phyloP scores from a whole-genome alignment of 2,329 filamentous ascomycete species.

The Penicillium oxalicum region DNA sequence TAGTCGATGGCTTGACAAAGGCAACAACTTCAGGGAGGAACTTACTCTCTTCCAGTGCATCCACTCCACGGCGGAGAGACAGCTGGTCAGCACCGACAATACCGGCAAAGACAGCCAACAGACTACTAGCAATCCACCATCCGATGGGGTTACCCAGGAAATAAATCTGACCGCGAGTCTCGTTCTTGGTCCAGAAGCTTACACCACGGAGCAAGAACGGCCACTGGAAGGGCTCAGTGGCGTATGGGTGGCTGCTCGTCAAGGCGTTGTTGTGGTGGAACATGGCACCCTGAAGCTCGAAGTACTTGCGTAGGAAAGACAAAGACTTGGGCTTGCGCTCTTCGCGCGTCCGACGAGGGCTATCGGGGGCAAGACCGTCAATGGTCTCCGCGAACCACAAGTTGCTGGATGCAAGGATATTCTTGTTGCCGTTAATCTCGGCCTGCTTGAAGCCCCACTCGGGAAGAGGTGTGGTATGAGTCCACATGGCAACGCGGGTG shows the following conservation, averaged over 20 bases:
- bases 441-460: constrained; percentile 97
- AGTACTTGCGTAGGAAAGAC: constrained; percentile 88
- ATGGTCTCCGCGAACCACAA: constrained; percentile 93
- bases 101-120: constrained; percentile 87
- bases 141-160: constrained; percentile 95
- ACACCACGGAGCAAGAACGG: constrained; percentile 95
- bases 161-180: constrained; percentile 94
- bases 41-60: constrained; percentile 89
- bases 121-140: constrained; percentile 92
- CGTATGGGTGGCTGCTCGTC: constrained; percentile 93
- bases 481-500: constrained; percentile 99
- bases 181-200: constrained; percentile 98
- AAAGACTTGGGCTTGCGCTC: constrained; percentile 73
- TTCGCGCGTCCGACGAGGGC: constrained; percentile 67
- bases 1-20: not conserved
- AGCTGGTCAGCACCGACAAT: constrained; percentile 90
- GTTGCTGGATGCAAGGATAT: constrained; percentile 80
- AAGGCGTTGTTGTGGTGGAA: constrained; percentile 99
- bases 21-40: constrained; percentile 24
- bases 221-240: constrained; percentile 93
- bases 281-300: constrained; percentile 95
- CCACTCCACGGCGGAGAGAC: constrained; percentile 83
- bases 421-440: constrained; percentile 99
- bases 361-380: constrained; percentile 66
- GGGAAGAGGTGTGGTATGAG: constrained; percentile 86